phyloP scores from a whole-genome alignment of 192 early-diverging fungal genomes.

The Coemansia furcata region DNA sequence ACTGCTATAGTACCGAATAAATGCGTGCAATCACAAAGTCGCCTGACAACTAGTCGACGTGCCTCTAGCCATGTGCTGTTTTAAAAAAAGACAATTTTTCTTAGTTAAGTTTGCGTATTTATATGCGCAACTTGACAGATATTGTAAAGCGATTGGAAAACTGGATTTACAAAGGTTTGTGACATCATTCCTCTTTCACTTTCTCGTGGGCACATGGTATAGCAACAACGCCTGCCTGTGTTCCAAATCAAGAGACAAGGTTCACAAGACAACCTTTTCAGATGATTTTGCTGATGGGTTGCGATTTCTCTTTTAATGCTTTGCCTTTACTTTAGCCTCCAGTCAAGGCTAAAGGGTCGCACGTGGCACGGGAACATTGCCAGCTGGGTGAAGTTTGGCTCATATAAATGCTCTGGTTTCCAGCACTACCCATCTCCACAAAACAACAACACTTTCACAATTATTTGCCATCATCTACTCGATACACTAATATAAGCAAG shows the following conservation, averaged over 20 bases:
- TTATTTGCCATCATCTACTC: background rate
- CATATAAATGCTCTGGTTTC: no score
- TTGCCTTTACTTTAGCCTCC: no score
- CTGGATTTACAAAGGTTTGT: background rate
- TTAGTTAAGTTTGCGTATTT: background rate
- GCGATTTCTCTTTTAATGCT: no score
- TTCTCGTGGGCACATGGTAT: no score
- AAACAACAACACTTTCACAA: background rate
- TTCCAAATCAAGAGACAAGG: no score
- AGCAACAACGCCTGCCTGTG: no score
- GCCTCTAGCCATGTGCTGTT: background rate
- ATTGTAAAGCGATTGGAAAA: background rate
- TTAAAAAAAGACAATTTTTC: background rate
- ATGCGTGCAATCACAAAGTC: background rate
- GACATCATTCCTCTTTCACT: no score
- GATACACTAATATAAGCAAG: background rate
- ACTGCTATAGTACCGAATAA: background rate
- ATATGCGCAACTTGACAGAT: background rate
- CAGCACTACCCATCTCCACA: background rate
- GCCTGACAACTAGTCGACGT: background rate
- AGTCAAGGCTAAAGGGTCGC: no score
- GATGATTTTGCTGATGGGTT: no score
- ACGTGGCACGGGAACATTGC: no score
- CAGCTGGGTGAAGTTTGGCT: no score
- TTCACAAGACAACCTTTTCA: no score